These are phyloP conservation scores for Sonneratia alba DNA, from an alignment of 345 rosid species.

Conservation along the genomic window DNA sequence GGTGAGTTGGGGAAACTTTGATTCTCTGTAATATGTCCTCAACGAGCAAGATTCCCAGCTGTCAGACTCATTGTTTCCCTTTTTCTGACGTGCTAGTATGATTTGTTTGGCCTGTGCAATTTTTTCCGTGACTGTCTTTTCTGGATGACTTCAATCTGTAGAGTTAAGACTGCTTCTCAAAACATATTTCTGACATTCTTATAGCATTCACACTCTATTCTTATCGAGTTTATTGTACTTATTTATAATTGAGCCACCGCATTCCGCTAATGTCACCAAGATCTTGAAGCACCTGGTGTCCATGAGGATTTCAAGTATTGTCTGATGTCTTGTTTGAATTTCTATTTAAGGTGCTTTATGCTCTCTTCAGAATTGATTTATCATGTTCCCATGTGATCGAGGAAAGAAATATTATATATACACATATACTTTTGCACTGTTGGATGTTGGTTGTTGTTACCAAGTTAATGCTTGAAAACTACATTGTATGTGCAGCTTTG, in stretches of 20 bases:
- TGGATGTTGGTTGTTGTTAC: neutral
- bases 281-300: neutral
- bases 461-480: neutral
- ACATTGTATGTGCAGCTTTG: constrained; percentile 54
- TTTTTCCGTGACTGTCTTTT: neutral
- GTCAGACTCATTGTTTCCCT: neutral
- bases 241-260: neutral
- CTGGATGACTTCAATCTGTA: neutral
- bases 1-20: constrained; percentile 36
- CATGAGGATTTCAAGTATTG: neutral
- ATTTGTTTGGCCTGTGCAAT: neutral
- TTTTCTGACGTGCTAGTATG: neutral
- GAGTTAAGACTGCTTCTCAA: neutral
- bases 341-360: neutral
- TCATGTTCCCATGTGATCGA: neutral
- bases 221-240: neutral
- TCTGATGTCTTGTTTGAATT: neutral
- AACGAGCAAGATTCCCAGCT: neutral
- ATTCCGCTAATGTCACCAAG: neutral
- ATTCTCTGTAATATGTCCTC: neutral
- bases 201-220: neutral
- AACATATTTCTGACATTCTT: neutral
- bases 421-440: neutral
- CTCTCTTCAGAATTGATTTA: neutral
- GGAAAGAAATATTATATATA: neutral